These are phyloP conservation scores for Aspergillus melleus DNA, from an alignment of 2,329 filamentous ascomycete genomes.

Conservation along the genomic window DNA sequence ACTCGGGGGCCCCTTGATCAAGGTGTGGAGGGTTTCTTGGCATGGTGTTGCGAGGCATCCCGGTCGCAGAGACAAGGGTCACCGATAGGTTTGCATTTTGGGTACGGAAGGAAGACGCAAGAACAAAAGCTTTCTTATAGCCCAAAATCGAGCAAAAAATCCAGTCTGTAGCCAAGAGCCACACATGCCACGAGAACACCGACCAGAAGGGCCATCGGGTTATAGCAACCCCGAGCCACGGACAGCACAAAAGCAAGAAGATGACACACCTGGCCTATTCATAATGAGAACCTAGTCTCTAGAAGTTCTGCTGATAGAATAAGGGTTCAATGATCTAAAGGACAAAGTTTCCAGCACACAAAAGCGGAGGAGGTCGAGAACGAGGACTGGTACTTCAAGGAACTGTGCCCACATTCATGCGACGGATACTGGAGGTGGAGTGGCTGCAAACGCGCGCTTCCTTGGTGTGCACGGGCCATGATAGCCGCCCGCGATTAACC, in stretches of 20 bases:
- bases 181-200: conserved; percentile 4
- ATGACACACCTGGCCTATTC: conserved; percentile 52
- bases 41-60: conserved; percentile 12
- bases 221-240: conserved; percentile 15
- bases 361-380: conserved; percentile 8
- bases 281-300: conserved; percentile 32
- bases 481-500: conserved; percentile 6
- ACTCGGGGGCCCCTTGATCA: conserved; percentile 7
- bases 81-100: conserved; percentile 23
- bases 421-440: conserved; percentile 31
- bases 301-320: conserved; percentile 15
- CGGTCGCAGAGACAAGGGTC: conserved; percentile 25
- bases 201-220: conserved; percentile 4
- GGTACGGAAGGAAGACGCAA: conserved; percentile 5
- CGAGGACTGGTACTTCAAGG: conserved; percentile 15
- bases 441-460: conserved; percentile 27
- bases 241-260: conserved; percentile 26
- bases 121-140: conserved; percentile 5
- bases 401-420: conserved; percentile 23
- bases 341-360: conserved; percentile 5
- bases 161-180: neutral
- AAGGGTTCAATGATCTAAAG: conserved; percentile 6
- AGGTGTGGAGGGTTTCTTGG: conserved; percentile 1
- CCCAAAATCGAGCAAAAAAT: neutral
- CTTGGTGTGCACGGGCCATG: conserved; percentile 17